These are phyloP conservation scores for Sindora glabra DNA, from an alignment of 306 rosid species.

Conservation along the genomic window DNA sequence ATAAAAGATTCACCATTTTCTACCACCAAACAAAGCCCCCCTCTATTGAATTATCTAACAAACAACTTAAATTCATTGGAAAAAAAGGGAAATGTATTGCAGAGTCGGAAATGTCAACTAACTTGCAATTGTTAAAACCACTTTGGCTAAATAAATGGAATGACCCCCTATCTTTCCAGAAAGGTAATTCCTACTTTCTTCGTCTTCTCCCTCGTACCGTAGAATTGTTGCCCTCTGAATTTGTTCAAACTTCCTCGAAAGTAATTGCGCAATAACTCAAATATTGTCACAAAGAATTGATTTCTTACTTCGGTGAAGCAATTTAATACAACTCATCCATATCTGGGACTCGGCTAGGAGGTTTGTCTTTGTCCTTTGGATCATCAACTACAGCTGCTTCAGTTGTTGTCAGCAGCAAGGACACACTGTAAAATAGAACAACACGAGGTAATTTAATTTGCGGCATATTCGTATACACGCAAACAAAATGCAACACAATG, in stretches of 20 bases:
- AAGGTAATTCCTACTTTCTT: too few relatives aligned
- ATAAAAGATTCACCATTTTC: too few relatives aligned
- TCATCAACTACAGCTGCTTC: conserved; percentile 66
- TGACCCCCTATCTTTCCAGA: too few relatives aligned
- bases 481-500: neutral
- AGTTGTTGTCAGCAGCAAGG: conserved; percentile 74
- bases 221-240: too few relatives aligned
- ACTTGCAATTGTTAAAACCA: too few relatives aligned
- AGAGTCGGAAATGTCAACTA: too few relatives aligned
- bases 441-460: conserved; percentile 1
- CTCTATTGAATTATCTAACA: too few relatives aligned
- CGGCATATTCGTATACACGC: neutral
- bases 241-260: conserved; percentile 9
- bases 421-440: conserved; percentile 39
- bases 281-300: conserved; percentile 10
- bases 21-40: too few relatives aligned
- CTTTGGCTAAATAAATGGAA: too few relatives aligned
- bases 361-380: conserved; percentile 38
- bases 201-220: too few relatives aligned
- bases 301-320: neutral
- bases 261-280: neutral
- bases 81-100: too few relatives aligned
- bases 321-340: conserved; percentile 53
- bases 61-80: too few relatives aligned
- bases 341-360: conserved; percentile 64